phyloP scores from a whole-genome alignment of 306 rosid species.

The Hippophae tibetana region DNA sequence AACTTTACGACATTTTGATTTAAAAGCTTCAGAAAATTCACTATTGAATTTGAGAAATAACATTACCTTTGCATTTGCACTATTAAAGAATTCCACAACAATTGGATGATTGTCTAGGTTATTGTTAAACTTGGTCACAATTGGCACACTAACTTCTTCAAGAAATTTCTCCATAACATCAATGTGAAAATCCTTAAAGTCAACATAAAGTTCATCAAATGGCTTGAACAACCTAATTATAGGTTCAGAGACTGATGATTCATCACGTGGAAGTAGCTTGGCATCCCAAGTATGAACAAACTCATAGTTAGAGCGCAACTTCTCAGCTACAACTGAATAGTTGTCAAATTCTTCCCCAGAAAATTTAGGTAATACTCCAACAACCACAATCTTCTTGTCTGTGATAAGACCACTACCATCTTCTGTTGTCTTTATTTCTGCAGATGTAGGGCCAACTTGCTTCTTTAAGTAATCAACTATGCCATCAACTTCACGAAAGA shows the following conservation, averaged over 20 bases:
- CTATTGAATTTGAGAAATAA: too few relatives aligned
- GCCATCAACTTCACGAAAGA: slow-evolving; percentile 75
- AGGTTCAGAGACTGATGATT: slow-evolving; percentile 66
- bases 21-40: slow-evolving; percentile 48
- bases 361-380: slow-evolving; percentile 53
- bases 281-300: slow-evolving; percentile 79
- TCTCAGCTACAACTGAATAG: slow-evolving; percentile 44
- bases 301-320: slow-evolving; percentile 70
- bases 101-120: too few relatives aligned
- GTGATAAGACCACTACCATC: slow-evolving; percentile 47
- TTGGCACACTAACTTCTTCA: too few relatives aligned
- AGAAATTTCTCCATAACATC: too few relatives aligned
- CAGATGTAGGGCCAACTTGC: slow-evolving; percentile 78
- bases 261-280: slow-evolving; percentile 79
- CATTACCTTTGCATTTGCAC: too few relatives aligned
- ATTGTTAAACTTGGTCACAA: too few relatives aligned
- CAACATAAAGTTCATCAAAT: slow-evolving; percentile 79
- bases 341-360: too few relatives aligned
- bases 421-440: slow-evolving; percentile 56
- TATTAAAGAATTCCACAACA: too few relatives aligned
- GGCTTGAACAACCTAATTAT: slow-evolving; percentile 77
- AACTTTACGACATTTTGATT: slow-evolving; percentile 54
- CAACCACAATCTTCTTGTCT: slow-evolving; percentile 54
- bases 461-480: slow-evolving; percentile 72
- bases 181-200: slow-evolving; percentile 37